These are phyloP conservation scores for Colletotrichum plurivorum DNA, from an alignment of 2,329 filamentous ascomycete genomes.

Conservation along the genomic window DNA sequence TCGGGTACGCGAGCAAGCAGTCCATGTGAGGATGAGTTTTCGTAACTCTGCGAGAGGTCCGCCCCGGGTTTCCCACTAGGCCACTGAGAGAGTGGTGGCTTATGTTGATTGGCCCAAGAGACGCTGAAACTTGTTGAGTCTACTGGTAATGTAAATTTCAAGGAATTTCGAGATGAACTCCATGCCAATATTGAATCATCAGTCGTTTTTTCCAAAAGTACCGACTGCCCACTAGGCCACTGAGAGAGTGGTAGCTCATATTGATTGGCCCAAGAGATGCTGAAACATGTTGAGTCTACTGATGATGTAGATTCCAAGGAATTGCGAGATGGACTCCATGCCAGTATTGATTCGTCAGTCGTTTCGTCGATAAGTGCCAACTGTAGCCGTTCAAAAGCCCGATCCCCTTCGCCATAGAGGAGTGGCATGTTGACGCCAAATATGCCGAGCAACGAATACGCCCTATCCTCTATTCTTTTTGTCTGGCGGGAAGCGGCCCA, in stretches of 20 bases:
- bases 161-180: background rate
- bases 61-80: too few species aligned
- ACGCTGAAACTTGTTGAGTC: too few species aligned
- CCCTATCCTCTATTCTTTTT: constrained; percentile 44
- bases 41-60: background rate
- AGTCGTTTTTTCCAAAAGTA: constrained; percentile 40
- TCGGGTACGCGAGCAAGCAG: constrained; percentile 15
- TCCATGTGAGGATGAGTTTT: background rate
- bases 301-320: background rate
- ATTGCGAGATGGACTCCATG: constrained; percentile 23
- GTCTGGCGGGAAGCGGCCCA: constrained; percentile 47
- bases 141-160: background rate
- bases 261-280: too few species aligned
- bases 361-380: constrained; percentile 43
- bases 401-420: constrained; percentile 47
- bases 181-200: constrained; percentile 43
- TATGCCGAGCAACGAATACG: constrained; percentile 49
- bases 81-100: too few species aligned
- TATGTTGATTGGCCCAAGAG: too few species aligned
- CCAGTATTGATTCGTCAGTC: constrained; percentile 40
- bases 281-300: too few species aligned
- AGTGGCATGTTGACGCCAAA: constrained; percentile 48
- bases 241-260: too few species aligned
- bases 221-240: constrained; percentile 38
- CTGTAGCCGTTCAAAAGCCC: constrained; percentile 45